Evolutionary conservation across 192 early-diverging fungal genomes (phyloP), one percentile per base, ranked within the genome.

Genomic region (Paraglomus occultum): DNA sequence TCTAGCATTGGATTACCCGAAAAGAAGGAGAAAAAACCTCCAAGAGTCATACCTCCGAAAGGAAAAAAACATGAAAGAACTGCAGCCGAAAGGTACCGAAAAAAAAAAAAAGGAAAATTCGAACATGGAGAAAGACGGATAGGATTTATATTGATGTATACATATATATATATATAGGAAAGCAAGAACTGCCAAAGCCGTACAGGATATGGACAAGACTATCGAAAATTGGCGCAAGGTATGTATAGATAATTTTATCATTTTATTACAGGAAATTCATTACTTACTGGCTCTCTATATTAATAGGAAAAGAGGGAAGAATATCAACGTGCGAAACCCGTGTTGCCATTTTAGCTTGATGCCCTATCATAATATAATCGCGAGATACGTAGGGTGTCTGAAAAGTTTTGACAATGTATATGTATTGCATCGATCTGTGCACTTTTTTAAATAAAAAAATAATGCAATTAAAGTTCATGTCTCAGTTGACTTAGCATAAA

Each of bases 1-100:
- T 40, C 44, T 5, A 64, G 76, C 11, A 80, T 88, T 9, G 87
- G 86, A 11, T 71, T 90, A 52, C 79, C 78, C 5, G n/a, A 50
- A 1, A 43, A 54, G 31, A 23, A 70, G 8, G 52, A 67, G 10
- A 76, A 73, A 23, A 85, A 84, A 48, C 52, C 75, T 1, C 73
- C 55, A 39, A 70, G 67, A 70, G 67, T 57, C 23, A 80, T 74
- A 52, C 73, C 75, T 43, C 71, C 69, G 31, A 77, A 80, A 71
- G 75, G 79, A 62, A 63, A 69, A 40, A 80, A 80, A 54, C 67
- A 75, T 15, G 79, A 80, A 53, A 70, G 79, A 53, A 73, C 68
- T 59, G 73, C 73, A 2, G 71, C 79, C 2, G 31, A 22, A 20
- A 76, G 77, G 77, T 78, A 72, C 15, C 12, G 42, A 17, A n/a